Conservation (phyloP, 129 eudicot genomes). For the Helichrysum umbraculigerum region DNA sequence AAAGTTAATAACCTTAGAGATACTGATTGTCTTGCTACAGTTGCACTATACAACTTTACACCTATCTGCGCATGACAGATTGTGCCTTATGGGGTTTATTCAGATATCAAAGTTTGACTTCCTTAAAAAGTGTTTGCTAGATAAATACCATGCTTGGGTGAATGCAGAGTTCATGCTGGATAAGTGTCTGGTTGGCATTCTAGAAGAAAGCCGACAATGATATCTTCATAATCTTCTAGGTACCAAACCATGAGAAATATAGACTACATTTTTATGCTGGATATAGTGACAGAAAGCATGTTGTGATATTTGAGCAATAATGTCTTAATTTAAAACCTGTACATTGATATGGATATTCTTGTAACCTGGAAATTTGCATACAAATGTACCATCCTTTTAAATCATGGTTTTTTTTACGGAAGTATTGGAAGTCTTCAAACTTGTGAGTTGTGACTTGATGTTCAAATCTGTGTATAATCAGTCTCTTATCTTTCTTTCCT, state of each 20-base stretch:
- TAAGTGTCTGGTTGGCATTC: constrained; percentile 43
- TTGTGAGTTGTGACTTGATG: not conserved
- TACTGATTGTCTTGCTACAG: constrained; percentile 1
- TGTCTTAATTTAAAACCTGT: not conserved
- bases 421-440: not conserved
- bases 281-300: not conserved
- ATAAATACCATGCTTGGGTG: constrained; percentile 55
- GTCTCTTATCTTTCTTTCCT: not conserved
- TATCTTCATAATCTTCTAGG: not conserved
- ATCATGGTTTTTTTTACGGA: not conserved
- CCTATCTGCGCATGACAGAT: not conserved
- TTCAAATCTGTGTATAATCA: not conserved
- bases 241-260: not conserved
- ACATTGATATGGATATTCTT: not conserved
- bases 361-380: not conserved
- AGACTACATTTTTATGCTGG: not conserved
- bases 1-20: too few species aligned
- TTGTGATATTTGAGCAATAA: not conserved
- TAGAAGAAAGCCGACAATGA: constrained; percentile 39
- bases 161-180: constrained; percentile 45
- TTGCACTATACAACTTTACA: constrained; percentile 3
- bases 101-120: not conserved
- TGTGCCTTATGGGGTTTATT: not conserved
- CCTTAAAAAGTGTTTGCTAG: constrained; percentile 25
- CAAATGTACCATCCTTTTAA: constrained; percentile 19